These are phyloP conservation scores for Kalanchoe fedtschenkoi DNA, from an alignment of 164 flowering plant genomes.

Conservation along the genomic window DNA sequence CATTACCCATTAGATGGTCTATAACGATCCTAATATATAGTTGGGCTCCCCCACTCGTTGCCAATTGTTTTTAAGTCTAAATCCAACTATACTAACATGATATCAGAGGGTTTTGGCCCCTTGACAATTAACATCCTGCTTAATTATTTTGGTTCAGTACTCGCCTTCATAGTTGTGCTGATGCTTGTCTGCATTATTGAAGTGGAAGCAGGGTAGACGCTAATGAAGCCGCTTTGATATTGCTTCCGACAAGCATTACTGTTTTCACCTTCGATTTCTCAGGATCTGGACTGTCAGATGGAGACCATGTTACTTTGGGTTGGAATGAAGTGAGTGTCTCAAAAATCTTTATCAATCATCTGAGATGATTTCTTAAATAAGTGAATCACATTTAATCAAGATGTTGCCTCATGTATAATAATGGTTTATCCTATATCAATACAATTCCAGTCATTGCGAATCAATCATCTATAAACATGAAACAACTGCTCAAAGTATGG, in stretches of 20 bases:
- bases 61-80: no score
- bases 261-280: conserved; percentile 93
- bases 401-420: background rate
- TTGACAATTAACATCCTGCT: no score
- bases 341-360: background rate
- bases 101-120: no score
- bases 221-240: conserved; percentile 89
- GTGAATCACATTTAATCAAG: background rate
- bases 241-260: conserved; percentile 83
- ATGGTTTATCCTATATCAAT: background rate
- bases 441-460: no score
- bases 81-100: no score
- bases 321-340: conserved; percentile 74
- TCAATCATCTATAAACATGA: no score
- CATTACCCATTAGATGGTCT: no score
- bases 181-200: conserved; percentile 6
- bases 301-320: conserved; percentile 87
- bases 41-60: no score
- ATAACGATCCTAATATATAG: no score
- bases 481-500: background rate
- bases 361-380: background rate
- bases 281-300: conserved; percentile 94
- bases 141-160: background rate
- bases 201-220: conserved; percentile 99
- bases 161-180: background rate